Conservation (phyloP, 176 grass and related monocot species). For the Oryza meyeriana region DNA sequence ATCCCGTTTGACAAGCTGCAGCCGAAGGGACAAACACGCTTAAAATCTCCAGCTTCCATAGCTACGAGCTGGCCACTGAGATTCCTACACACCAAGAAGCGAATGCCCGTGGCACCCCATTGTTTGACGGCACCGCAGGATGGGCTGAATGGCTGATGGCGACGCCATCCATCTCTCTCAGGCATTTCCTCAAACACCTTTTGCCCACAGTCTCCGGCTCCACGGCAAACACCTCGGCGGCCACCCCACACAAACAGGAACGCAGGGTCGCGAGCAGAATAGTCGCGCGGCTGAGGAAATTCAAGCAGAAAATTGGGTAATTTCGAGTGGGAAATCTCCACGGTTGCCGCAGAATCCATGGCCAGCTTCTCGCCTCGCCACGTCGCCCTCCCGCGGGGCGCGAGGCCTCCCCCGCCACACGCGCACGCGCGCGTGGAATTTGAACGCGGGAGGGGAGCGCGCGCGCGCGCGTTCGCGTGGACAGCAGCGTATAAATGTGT, state of each 20-base stretch:
- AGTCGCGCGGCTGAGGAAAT: not conserved
- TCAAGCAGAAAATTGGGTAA: not conserved
- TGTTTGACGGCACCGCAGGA: not conserved
- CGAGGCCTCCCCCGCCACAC: no score
- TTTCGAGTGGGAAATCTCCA: not conserved
- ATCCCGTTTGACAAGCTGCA: not conserved
- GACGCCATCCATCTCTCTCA: not conserved
- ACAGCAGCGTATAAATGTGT: conserved; percentile 64
- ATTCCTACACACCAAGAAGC: not conserved
- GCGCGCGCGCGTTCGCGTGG: not conserved
- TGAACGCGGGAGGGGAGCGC: not conserved
- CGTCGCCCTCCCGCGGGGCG: not conserved
- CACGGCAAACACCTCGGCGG: not conserved
- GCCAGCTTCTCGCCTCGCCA: not conserved
- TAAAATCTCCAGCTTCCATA: no score
- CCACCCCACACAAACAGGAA: not conserved
- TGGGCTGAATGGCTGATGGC: not conserved
- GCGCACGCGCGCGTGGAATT: not conserved
- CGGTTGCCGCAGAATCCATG: not conserved
- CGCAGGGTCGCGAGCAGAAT: no score
- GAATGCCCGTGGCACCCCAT: no score
- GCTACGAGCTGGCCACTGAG: no score
- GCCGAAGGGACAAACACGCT: no score
- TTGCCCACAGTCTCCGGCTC: not conserved
- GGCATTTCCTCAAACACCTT: not conserved